These are phyloP conservation scores for Pilaira anomala DNA, from an alignment of 192 early-diverging fungal species.

Conservation along the genomic window DNA sequence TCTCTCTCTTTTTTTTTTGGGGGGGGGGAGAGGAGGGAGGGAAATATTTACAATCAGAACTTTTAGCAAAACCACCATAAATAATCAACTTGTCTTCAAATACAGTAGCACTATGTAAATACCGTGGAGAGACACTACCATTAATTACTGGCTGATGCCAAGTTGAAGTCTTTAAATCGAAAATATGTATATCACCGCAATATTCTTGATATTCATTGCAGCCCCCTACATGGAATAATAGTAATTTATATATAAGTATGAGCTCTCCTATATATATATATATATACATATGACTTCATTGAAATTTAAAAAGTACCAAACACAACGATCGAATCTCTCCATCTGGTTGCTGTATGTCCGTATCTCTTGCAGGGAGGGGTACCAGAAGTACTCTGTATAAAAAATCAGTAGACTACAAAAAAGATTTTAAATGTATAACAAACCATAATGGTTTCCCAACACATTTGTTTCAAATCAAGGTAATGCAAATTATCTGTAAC, in stretches of 20 bases:
- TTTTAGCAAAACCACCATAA: conserved; percentile 56
- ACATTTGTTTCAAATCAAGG: conserved; percentile 42
- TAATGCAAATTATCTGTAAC: conserved; percentile 57
- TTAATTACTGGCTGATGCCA: conserved; percentile 54
- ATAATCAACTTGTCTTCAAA: conserved; percentile 60
- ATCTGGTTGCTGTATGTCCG: conserved; percentile 55
- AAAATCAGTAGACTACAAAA: conserved; percentile 1
- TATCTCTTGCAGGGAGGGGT: conserved; percentile 52
- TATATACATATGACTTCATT: neutral
- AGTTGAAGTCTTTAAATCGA: conserved; percentile 46
- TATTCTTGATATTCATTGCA: conserved; percentile 49
- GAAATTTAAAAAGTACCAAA: conserved; percentile 54
- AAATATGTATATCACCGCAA: conserved; percentile 58
- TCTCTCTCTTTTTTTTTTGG: too few relatives aligned
- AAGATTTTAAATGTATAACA: too few relatives aligned
- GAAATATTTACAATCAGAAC: conserved; percentile 50
- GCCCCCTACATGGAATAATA: conserved; percentile 34
- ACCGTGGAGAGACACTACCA: conserved; percentile 46
- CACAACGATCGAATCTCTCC: conserved; percentile 51
- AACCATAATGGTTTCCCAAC: conserved; percentile 54
- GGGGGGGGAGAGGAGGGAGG: too few relatives aligned
- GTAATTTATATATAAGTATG: neutral
- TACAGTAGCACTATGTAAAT: conserved; percentile 55
- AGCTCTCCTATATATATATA: neutral
- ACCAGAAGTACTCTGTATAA: conserved; percentile 30